Evolutionary conservation across 2,329 filamentous ascomycete genomes (phyloP).

Genomic region (Colletotrichum zoysiae): DNA sequence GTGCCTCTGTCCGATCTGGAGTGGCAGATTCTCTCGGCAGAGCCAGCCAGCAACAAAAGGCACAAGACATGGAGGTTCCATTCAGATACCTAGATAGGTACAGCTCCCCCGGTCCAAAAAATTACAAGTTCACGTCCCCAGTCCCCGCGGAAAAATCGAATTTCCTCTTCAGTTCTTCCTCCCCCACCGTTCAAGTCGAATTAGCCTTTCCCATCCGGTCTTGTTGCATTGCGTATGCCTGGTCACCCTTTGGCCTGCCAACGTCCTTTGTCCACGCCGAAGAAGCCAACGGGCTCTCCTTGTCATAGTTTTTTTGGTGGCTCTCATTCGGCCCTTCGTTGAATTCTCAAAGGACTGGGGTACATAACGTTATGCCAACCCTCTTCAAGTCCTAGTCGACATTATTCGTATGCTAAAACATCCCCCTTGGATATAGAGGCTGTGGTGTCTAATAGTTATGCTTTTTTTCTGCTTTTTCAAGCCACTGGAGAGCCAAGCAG

Average conservation of each 20-base stretch:
- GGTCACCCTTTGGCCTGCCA: conserved; percentile 10
- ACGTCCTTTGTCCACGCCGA: conserved; percentile 24
- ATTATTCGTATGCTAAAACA: not conserved
- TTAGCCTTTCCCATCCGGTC: conserved; percentile 28
- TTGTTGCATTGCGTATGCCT: conserved; percentile 15
- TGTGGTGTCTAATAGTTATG: not conserved
- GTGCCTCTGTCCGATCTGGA: conserved; percentile 17
- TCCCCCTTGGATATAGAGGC: not conserved
- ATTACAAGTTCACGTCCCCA: conserved; percentile 8
- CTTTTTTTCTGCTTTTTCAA: not conserved
- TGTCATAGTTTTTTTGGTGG: conserved; percentile 9
- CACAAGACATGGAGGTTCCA: conserved; percentile 17
- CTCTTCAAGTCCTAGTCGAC: not conserved
- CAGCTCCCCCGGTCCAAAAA: not conserved
- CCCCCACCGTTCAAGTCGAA: conserved; percentile 18
- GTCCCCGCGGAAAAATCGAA: conserved; percentile 1
- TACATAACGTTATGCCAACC: conserved; percentile 18
- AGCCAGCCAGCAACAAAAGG: conserved; percentile 11
- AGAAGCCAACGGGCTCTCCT: conserved; percentile 27
- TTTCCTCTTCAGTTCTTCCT: not conserved
- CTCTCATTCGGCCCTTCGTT: not conserved
- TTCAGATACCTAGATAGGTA: conserved; percentile 7
- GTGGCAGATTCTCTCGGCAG: conserved; percentile 19
- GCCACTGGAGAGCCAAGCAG: not conserved
- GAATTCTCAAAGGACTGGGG: not conserved